phyloP scores from a whole-genome alignment of 257 asterid genomes.

The Ophiorrhiza pumila region DNA sequence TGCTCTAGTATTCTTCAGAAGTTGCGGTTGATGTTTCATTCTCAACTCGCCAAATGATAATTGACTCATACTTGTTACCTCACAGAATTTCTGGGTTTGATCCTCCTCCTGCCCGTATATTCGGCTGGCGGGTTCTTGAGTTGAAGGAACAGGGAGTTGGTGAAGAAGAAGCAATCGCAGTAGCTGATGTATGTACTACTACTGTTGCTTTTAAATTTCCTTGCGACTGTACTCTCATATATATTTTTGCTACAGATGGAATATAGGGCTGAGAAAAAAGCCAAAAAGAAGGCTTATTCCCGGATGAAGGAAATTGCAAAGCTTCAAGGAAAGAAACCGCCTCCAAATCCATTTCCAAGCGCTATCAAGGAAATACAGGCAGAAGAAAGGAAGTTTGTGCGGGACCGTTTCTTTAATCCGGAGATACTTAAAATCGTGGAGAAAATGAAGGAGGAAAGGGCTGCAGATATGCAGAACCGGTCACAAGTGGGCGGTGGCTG shows the following conservation, averaged over 20 bases:
- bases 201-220: not conserved
- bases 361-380: slow-evolving; percentile 78
- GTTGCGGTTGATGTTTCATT: not conserved
- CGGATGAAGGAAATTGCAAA: slow-evolving; percentile 65
- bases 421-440: slow-evolving; percentile 31
- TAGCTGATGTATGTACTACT: slow-evolving; percentile 65
- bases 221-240: not conserved
- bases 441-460: slow-evolving; percentile 47
- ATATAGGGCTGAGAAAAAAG: slow-evolving; percentile 52
- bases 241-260: slow-evolving; percentile 53
- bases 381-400: slow-evolving; percentile 61
- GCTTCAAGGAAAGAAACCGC: slow-evolving; percentile 68
- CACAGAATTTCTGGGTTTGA: slow-evolving; percentile 61
- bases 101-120: slow-evolving; percentile 82
- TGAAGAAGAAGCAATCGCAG: slow-evolving; percentile 59
- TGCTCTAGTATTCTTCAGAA: not conserved
- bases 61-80: not conserved
- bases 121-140: slow-evolving; percentile 82
- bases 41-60: not conserved
- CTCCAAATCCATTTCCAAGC: slow-evolving; percentile 76
- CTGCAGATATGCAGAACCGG: slow-evolving; percentile 39
- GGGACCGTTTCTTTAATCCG: slow-evolving; percentile 56
- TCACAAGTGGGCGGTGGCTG: slow-evolving; percentile 27
- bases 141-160: slow-evolving; percentile 68
- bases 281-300: slow-evolving; percentile 56